These are phyloP conservation scores for Wilhelminamyces savonicus DNA, from an alignment of 805 yeast genomes.

Conservation along the genomic window DNA sequence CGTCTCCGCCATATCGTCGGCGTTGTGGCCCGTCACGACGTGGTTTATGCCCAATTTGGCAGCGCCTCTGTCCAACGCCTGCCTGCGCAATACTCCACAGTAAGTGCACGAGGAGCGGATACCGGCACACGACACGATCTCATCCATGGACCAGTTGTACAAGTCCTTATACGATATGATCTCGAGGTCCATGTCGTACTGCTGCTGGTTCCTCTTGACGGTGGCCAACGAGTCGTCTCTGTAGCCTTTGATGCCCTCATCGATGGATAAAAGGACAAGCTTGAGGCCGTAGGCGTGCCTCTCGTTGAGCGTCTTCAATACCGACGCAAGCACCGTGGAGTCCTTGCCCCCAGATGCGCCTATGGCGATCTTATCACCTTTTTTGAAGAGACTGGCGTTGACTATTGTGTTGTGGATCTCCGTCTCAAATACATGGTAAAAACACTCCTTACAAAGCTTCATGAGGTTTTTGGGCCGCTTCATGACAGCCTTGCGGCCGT, in stretches of 20 bases:
- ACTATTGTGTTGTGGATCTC: constrained; percentile 90
- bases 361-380: constrained; percentile 87
- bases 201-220: constrained; percentile 85
- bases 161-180: constrained; percentile 82
- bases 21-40: constrained; percentile 97
- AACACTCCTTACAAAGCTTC: constrained; percentile 86
- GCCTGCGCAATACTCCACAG: constrained; percentile 95
- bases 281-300: constrained; percentile 84
- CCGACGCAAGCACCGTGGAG: constrained; percentile 88
- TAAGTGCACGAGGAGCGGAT: constrained; percentile 92
- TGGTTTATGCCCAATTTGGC: constrained; percentile 77
- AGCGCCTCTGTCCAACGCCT: constrained; percentile 95
- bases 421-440: constrained; percentile 84
- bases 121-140: constrained; percentile 91
- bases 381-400: constrained; percentile 58
- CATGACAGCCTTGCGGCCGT: constrained; percentile 74
- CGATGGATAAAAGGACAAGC: constrained; percentile 77
- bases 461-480: constrained; percentile 89
- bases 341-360: constrained; percentile 99
- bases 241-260: constrained; percentile 96
- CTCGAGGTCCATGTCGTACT: constrained; percentile 72
- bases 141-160: constrained; percentile 98
- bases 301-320: constrained; percentile 81
- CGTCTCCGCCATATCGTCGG: constrained; percentile 99
- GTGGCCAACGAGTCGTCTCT: constrained; percentile 97